These are phyloP conservation scores for Amylocarpus encephaloides DNA, from an alignment of 2,329 filamentous ascomycete genomes.

Conservation along the genomic window DNA sequence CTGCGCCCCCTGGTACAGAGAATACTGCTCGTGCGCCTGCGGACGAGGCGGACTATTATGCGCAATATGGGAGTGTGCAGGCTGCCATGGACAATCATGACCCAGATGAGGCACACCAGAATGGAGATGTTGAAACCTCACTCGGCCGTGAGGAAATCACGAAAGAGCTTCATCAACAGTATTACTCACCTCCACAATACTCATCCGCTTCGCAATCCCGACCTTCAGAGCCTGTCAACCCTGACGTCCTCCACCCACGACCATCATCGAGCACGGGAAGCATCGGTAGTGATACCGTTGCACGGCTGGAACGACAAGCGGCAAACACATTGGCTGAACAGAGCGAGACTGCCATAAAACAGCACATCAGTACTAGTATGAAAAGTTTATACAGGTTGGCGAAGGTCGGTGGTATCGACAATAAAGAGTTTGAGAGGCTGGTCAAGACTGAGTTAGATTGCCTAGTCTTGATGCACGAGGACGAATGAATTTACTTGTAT, in stretches of 20 bases:
- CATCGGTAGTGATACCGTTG: slow-evolving; percentile 51
- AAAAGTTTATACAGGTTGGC: slow-evolving; percentile 71
- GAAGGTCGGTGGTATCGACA: slow-evolving; percentile 63
- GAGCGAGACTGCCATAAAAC: slow-evolving; percentile 67
- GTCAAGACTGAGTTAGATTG: slow-evolving; percentile 66
- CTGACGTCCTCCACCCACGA: slow-evolving; percentile 41
- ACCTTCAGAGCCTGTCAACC: slow-evolving; percentile 20
- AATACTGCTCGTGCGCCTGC: slow-evolving; percentile 16
- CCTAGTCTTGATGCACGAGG: slow-evolving; percentile 60
- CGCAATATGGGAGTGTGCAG: slow-evolving; percentile 71
- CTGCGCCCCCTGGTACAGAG: slow-evolving; percentile 41
- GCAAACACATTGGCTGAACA: slow-evolving; percentile 51
- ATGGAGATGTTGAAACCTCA: slow-evolving; percentile 38
- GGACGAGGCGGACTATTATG: slow-evolving; percentile 66
- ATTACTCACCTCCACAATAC: slow-evolving; percentile 13
- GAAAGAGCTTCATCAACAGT: slow-evolving; percentile 24
- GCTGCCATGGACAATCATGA: slow-evolving; percentile 76
- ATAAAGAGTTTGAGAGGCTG: slow-evolving; percentile 67
- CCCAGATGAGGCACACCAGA: slow-evolving; percentile 57
- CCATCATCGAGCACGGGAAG: slow-evolving; percentile 53
- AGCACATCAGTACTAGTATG: slow-evolving; percentile 71
- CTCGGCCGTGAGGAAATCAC: slow-evolving; percentile 38
- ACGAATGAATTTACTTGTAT: slow-evolving; percentile 13
- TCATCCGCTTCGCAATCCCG: slow-evolving; percentile 5
- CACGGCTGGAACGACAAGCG: slow-evolving; percentile 43